These are phyloP conservation scores for Aspergillus sp. DNA, from an alignment of 2,329 filamentous ascomycete genomes.

Conservation along the genomic window DNA sequence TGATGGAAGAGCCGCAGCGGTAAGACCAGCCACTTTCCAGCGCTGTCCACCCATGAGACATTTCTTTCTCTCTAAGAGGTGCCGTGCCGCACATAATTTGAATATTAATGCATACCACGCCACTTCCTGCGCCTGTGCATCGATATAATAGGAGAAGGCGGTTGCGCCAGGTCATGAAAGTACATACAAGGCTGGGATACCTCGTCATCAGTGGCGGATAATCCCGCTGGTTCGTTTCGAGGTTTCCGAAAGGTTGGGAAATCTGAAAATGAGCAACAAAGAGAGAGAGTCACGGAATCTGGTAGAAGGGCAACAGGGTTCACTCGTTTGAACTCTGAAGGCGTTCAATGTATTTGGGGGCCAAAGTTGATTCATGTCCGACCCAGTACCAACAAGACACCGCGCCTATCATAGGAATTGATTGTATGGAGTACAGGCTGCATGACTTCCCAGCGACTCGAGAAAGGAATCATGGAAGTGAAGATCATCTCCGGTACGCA, in stretches of 20 bases:
- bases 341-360: not conserved
- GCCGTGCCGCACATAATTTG: not conserved
- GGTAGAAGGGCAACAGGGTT: not conserved
- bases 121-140: not conserved
- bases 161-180: not conserved
- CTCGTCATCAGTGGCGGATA: not conserved
- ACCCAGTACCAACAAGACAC: not conserved
- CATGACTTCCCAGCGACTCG: not conserved
- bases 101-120: not conserved
- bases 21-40: not conserved
- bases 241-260: not conserved
- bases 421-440: no score
- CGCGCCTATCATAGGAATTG: not conserved
- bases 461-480: not conserved
- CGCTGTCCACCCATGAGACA: not conserved
- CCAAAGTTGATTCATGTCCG: not conserved
- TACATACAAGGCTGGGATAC: not conserved
- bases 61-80: no score
- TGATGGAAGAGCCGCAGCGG: not conserved
- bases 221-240: not conserved
- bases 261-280: not conserved
- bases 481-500: not conserved
- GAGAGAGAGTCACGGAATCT: not conserved
- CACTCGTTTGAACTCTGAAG: not conserved
- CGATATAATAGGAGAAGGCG: no score